Evolutionary conservation across 768 basidiomycete species (phyloP), one percentile per base, ranked within the genome.

Genomic region (Rhodotorula babjevae): DNA sequence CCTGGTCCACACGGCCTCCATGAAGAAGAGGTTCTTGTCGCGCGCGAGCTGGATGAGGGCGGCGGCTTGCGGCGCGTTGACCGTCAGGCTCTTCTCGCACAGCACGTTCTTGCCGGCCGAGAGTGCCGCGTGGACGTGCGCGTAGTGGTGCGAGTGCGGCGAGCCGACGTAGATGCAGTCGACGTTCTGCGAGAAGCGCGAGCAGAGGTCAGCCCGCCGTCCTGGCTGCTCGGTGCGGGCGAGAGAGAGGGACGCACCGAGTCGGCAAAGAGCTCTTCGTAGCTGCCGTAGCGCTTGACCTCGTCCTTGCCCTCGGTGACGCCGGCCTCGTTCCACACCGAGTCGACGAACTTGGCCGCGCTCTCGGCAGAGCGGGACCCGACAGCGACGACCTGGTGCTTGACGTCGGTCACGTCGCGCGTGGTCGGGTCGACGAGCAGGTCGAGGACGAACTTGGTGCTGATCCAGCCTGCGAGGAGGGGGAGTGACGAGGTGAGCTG

Each of bases 1-100:
- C 18, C 81, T 75, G 0, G 80, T 80, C 81, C 81, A 82, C 25
- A 81, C 71, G 67, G 80, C 81, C 68, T 82, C 81, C 80, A 81
- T 81, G 14, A 82, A 63, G 63, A 81, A 82, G 10, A 79, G 47
- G n/a, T 75, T 68, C 77, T 81, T 81, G 33, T 58, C 65, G 47
- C 76, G 77, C 3, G 81, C 81, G 29, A 82, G 69, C n/a, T 71
- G 72, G 44, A 77, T 69, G 15, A 82, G 71, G 21, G 67, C 63
- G 53, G 72, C 65, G 65, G 80, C 79, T 59, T 82, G 81, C 3
- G 69, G 74, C 2, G 76, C 79, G 62, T 80, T 81, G 40, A 81
- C 78, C 4, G 77, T 76, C 15, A 81, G 77, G 3, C 79, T 72
- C 79, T 82, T 82, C 67, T 82, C 81, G 56, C 80, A 65, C 8